Evolutionary conservation across 2,329 filamentous ascomycete species (phyloP), one percentile per base, ranked within the genome.

Genomic region (Zymoseptoria passerinii): DNA sequence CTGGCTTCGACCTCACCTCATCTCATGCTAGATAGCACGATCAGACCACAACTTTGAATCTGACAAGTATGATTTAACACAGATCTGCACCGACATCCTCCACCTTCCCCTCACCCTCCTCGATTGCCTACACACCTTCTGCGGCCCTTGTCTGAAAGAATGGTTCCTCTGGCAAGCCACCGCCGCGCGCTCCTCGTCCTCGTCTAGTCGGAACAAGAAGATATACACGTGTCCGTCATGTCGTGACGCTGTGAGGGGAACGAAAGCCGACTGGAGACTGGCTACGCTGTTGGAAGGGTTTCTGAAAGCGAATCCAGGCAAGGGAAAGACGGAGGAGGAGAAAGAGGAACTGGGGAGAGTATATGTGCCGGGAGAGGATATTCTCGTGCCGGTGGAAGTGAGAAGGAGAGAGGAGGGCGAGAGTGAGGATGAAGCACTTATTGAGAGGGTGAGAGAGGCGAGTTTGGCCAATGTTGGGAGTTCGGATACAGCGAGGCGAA

Each of bases 221-320:
- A 81, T 80, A 51, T 95, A 90, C 73, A 96, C 91, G 51, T 99
- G 94, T 76, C 94, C 94, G 48, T 88, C 90, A 75, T 99, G 94
- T 76, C 89, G 94, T 64, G 89, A 91, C 51, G 76, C 81, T 10
- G 92, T 99, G 61, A 86, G 92, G 63, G 89, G 88, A 67, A 96
- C 92, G 50, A 85, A 86, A 70, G 90, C 90, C 69, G 95, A 97
- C 81, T 90, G 94, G 58, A 91, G 88, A 23, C 88, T 96, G 54
- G 92, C 87, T 8, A 95, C 91, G 1, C 78, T 97, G 51, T 77
- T 99, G 60, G 92, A 97, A 57, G 92, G 96, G 82, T 91, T 89
- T 66, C 76, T 96, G 40, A 80, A 84, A 27, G 85, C 88, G 50
- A 90, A 95, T 68, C 92, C 94, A 1, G 83, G 84, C 18, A 87